Base-by-base conservation (phyloP, 164 flowering plant genomes). In the Aristolochia contorta region DNA sequence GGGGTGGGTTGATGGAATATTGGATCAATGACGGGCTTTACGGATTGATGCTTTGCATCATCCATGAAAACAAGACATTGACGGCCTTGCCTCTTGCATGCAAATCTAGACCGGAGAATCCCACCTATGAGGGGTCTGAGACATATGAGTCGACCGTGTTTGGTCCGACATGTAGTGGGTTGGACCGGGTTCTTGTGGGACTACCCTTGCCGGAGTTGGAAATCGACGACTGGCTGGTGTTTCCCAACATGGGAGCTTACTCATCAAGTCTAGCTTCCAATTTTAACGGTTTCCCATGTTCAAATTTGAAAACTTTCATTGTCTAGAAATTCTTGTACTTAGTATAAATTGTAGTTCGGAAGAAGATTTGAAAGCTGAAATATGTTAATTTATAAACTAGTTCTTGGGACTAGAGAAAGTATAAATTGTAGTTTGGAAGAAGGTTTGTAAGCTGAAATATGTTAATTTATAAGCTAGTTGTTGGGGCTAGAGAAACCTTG, bases 11-110 rank as follows among this genome's bases (percentile, higher is more conserved):
- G 13, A 45, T 47, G 1, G 65, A 67, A 50, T 67, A 67, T 21
- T 56, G 70, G 70, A 55, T 67, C 54, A 57, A 67, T 24, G 70
- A 67, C 37, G 70, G 70, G 6, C 22, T 61, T 0, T 67, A 55
- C 20, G 70, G 70, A 20, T 60, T 60, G 3, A 54, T 61, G 55
- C 60, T 60, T 8, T 47, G 19, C 1, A 18, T 61, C 22, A 20
- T 47, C 12, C 54, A 55, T 25, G 46, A 60, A 12, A 8, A 5
- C 30, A 21, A 2, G 14, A 16, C 43, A 3, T 13, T 59, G 41
- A 6, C 24, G 12, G 63, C 49, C 0, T 6, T 15, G 56, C 62
- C 67, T 27, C 30, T 27, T 2, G 30, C 30, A 27, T 27, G 30
- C 30, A n/a, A 2, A 19, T 33, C 61, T 0, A 16, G 22, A 5